Conservation (phyloP, 2,329 filamentous ascomycete genomes). For the Beauveria sp. region DNA sequence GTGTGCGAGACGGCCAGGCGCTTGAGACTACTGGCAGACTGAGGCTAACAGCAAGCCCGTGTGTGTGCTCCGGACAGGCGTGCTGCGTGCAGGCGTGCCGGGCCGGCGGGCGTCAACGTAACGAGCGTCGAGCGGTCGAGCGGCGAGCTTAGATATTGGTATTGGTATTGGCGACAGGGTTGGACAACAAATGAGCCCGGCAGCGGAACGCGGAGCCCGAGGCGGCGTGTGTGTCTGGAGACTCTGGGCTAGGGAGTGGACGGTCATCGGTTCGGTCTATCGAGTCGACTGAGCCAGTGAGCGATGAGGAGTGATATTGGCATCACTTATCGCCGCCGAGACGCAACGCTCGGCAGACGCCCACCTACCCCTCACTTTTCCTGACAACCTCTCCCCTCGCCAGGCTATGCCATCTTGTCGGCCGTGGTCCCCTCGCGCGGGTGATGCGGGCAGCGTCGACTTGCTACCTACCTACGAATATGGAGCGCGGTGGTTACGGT, state of each 20-base stretch:
- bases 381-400: background rate
- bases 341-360: background rate
- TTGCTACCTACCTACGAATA: background rate
- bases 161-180: slow-evolving; percentile 2
- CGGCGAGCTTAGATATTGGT: background rate
- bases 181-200: background rate
- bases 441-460: background rate
- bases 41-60: no score
- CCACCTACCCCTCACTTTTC: background rate
- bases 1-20: background rate
- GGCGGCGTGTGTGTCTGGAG: background rate
- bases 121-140: background rate
- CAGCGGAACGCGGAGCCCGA: background rate
- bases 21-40: background rate
- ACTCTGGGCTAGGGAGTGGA: no score
- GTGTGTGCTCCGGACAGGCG: background rate
- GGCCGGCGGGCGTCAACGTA: background rate
- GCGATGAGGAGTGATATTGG: background rate
- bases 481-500: background rate
- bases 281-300: background rate
- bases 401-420: background rate
- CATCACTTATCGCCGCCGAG: background rate
- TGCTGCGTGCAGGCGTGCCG: background rate
- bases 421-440: background rate
- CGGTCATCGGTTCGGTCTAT: background rate